Evolutionary conservation across 2,329 filamentous ascomycete genomes (phyloP).

Genomic region (Atkinsonella hypoxylon): DNA sequence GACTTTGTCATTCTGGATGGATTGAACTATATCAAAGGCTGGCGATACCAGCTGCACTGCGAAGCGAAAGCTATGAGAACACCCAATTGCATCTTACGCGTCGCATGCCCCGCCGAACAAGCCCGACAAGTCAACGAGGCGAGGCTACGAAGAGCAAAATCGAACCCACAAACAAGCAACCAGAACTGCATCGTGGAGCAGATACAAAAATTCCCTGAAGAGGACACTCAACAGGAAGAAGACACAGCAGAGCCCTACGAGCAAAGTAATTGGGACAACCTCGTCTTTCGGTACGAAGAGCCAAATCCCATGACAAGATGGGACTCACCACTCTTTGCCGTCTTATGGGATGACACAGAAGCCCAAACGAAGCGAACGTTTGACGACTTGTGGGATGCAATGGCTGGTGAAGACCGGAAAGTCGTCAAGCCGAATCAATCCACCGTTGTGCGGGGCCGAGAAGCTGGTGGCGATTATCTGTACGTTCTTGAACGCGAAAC

Average conservation of each 20-base stretch:
- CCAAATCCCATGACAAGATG: conserved; percentile 75
- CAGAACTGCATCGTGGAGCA: conserved; percentile 5
- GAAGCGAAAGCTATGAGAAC: conserved; percentile 72
- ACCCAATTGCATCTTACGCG: conserved; percentile 60
- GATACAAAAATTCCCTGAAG: neutral
- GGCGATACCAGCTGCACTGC: conserved; percentile 76
- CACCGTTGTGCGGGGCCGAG: conserved; percentile 51
- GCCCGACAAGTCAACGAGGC: conserved; percentile 48
- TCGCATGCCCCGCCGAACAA: conserved; percentile 42
- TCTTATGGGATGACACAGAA: conserved; percentile 62
- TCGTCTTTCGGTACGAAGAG: conserved; percentile 75
- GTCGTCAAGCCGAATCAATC: conserved; percentile 62
- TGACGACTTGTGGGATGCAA: conserved; percentile 61
- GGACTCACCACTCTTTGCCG: conserved; percentile 73
- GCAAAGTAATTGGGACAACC: conserved; percentile 58
- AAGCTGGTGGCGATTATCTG: conserved; percentile 61
- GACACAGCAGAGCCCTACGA: conserved; percentile 32
- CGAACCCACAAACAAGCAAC: conserved; percentile 1
- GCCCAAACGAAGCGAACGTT: conserved; percentile 44
- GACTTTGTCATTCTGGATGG: conserved; percentile 72
- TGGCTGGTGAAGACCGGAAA: conserved; percentile 52
- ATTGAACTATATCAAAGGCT: conserved; percentile 83
- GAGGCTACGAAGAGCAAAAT: conserved; percentile 28
- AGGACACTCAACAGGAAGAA: neutral
- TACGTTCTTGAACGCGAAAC: conserved; percentile 71